Conservation (phyloP, 305 asterid genomes). For the Solanum hybrid region DNA sequence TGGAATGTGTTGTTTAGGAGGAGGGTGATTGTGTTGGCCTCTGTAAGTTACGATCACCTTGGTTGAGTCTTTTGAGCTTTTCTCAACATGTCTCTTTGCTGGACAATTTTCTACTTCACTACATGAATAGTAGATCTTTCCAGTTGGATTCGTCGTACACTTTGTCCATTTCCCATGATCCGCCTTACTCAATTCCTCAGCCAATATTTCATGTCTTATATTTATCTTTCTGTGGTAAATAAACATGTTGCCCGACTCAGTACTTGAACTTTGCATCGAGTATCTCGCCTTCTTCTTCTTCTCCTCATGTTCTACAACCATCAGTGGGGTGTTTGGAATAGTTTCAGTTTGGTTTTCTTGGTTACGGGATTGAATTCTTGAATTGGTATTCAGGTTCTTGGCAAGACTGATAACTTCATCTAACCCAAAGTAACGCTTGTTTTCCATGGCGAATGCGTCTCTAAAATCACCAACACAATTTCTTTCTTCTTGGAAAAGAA, state of each 20-base stretch:
- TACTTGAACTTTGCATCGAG: not conserved
- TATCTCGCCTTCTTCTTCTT: not conserved
- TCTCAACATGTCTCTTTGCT: not conserved
- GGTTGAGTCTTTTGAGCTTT: not conserved
- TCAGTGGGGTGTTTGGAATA: not conserved
- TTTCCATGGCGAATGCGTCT: not conserved
- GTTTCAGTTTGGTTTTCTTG: not conserved
- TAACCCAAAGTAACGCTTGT: not conserved
- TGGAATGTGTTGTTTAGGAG: not conserved
- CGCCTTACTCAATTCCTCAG: not conserved
- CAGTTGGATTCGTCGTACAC: not conserved
- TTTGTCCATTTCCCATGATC: constrained; percentile 1
- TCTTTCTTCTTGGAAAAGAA: not conserved
- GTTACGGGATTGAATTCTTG: not conserved
- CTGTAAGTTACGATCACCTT: not conserved
- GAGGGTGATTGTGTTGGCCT: constrained; percentile 5
- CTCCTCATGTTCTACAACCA: not conserved
- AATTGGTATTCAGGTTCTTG: not conserved
- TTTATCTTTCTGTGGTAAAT: not conserved
- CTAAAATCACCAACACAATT: not conserved
- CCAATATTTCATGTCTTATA: not conserved
- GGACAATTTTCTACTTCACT: not conserved
- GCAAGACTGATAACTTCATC: not conserved
- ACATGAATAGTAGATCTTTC: not conserved
- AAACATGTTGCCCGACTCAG: not conserved